Percentiles rank a stretch among this genome's conserved stretches.
Evolutionary conservation across 2,329 filamentous ascomycete species (phyloP).

Genomic region (Scedosporium apiospermum): DNA sequence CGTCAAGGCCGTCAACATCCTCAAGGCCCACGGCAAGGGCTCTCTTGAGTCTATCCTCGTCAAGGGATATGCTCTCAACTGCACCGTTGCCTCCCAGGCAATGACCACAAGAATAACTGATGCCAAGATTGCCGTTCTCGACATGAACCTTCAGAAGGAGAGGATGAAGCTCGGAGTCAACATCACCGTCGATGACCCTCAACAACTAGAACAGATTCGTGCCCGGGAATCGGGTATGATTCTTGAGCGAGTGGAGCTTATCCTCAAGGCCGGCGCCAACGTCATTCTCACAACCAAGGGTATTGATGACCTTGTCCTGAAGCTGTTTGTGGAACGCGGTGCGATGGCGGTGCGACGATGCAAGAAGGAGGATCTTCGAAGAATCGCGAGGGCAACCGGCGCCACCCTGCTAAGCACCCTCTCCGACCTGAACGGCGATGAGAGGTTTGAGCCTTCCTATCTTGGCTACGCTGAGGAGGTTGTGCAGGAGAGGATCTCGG

Average conservation of each 20-base stretch:
- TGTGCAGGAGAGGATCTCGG: slow-evolving; percentile 94
- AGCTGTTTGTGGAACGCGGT: slow-evolving; percentile 87
- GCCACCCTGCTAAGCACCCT: slow-evolving; percentile 87
- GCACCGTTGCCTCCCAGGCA: slow-evolving; percentile 94
- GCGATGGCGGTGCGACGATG: slow-evolving; percentile 93
- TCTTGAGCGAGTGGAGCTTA: slow-evolving; percentile 90
- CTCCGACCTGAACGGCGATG: slow-evolving; percentile 94
- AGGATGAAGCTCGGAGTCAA: slow-evolving; percentile 98
- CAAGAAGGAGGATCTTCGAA: slow-evolving; percentile 95
- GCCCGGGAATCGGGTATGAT: slow-evolving; percentile 89
- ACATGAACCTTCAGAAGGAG: slow-evolving; percentile 99
- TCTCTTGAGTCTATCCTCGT: slow-evolving; percentile 79
- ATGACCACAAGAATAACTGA: slow-evolving; percentile 90
- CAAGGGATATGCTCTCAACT: slow-evolving; percentile 96
- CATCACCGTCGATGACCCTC: slow-evolving; percentile 94
- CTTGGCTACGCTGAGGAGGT: slow-evolving; percentile 92
- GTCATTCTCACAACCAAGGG: slow-evolving; percentile 96
- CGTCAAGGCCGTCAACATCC: slow-evolving; percentile 96
- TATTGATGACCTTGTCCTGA: slow-evolving; percentile 91
- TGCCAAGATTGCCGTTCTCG: slow-evolving; percentile 91
- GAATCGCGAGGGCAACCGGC: slow-evolving; percentile 92
- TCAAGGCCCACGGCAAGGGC: slow-evolving; percentile 96
- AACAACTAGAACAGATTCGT: slow-evolving; percentile 95
- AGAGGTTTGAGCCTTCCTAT: slow-evolving; percentile 86
- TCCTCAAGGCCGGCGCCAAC: slow-evolving; percentile 93